A percentile compares a stretch with the other conserved stretches of the same genome.
Evolutionary conservation across 2,329 filamentous ascomycete species (phyloP).

Genomic region (Monosporascus ibericus): DNA sequence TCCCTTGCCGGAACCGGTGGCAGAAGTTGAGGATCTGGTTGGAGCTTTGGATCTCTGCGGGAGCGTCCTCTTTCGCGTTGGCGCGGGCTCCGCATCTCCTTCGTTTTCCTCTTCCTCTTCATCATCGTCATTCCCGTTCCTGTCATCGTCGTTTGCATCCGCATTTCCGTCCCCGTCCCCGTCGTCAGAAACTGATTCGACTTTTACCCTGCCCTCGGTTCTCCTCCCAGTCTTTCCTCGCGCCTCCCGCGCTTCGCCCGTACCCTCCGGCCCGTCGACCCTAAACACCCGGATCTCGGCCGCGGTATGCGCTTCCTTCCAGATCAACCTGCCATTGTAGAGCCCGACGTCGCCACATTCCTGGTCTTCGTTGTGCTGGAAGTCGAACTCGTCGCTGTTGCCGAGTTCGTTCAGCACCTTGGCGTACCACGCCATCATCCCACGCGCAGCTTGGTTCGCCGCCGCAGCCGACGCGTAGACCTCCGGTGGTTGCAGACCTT

Average conservation of each 20-base stretch:
- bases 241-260: not conserved
- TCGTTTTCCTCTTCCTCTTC: conserved; percentile 5
- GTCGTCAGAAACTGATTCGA: not conserved
- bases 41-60: not conserved
- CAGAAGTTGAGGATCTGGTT: not conserved
- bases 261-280: not conserved
- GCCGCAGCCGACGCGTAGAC: conserved; percentile 1
- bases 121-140: not conserved
- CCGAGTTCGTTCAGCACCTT: conserved; percentile 2
- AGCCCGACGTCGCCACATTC: not conserved
- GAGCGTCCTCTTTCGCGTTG: not conserved
- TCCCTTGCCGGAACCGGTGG: not conserved
- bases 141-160: not conserved
- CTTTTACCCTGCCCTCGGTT: not conserved
- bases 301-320: not conserved
- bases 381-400: not conserved
- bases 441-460: conserved; percentile 7
- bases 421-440: conserved; percentile 3
- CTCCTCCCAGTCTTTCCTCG: not conserved
- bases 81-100: not conserved
- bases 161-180: not conserved
- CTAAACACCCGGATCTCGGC: conserved; percentile 1
- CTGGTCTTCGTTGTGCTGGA: not conserved
- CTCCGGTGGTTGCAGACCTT: conserved; percentile 4
- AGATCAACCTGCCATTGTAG: not conserved